phyloP scores from a whole-genome alignment of 2,329 filamentous ascomycete genomes.

The Rhynchosporium graminicola region DNA sequence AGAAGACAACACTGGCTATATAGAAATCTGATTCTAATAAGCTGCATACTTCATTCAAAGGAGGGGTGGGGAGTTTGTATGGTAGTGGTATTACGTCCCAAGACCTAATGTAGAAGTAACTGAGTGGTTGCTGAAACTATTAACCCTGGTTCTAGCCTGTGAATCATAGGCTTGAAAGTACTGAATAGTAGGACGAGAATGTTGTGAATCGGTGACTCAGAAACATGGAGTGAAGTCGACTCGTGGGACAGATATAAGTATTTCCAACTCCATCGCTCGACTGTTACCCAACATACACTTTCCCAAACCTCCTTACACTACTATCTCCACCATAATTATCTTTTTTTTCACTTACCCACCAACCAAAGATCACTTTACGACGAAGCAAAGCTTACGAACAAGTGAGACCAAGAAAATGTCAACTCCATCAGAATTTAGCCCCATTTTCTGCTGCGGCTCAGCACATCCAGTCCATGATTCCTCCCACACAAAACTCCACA shows the following conservation, averaged over 20 bases:
- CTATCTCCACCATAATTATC: neutral
- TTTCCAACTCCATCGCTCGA: neutral
- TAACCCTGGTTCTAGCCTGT: neutral
- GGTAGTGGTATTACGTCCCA: no score
- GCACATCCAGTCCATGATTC: constrained; percentile 14
- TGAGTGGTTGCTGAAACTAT: neutral
- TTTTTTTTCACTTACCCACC: neutral
- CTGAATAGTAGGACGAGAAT: neutral
- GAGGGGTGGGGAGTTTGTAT: no score
- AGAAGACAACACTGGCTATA: no score
- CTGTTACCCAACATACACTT: neutral
- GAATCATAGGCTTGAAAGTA: neutral
- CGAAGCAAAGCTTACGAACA: neutral
- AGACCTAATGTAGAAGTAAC: neutral
- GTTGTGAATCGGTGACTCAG: neutral
- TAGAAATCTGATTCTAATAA: no score
- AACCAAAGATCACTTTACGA: neutral
- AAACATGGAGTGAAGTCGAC: neutral
- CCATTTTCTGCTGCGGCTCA: constrained; percentile 33
- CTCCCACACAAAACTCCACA: constrained; percentile 22
- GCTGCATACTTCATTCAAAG: no score
- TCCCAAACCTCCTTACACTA: neutral
- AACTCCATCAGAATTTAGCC: constrained; percentile 1
- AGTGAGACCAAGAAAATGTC: neutral
- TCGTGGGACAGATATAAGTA: neutral